Percentiles rank a stretch among this genome's conserved stretches.
Evolutionary conservation across 139 green algal genomes (phyloP).

Genomic region (Chlamydomonas sphaeroides): DNA sequence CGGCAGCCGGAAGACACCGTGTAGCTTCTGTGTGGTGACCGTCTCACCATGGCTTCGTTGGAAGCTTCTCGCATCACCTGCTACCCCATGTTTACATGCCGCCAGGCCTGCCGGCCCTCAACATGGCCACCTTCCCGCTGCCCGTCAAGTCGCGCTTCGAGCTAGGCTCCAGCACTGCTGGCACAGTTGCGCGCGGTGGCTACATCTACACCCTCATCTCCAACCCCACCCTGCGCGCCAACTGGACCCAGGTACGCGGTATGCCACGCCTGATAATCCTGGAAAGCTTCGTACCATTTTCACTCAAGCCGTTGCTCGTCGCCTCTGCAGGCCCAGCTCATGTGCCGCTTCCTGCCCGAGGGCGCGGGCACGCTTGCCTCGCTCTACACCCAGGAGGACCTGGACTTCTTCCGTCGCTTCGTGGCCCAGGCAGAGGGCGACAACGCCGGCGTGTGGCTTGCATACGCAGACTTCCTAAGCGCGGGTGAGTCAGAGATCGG

Average conservation of each 20-base stretch:
- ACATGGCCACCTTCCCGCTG: too few species aligned
- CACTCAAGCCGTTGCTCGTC: too few species aligned
- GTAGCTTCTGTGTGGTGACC: too few species aligned
- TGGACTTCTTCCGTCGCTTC: not conserved
- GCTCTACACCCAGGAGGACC: not conserved
- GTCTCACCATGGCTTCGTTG: too few species aligned
- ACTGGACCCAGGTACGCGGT: not conserved
- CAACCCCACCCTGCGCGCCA: not conserved
- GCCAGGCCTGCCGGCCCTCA: too few species aligned
- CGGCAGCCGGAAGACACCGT: too few species aligned
- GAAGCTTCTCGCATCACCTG: too few species aligned
- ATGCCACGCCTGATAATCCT: too few species aligned
- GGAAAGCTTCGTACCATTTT: too few species aligned
- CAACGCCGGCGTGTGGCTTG: not conserved
- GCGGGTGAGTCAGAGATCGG: too few species aligned
- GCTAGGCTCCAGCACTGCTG: not conserved
- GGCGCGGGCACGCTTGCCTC: not conserved
- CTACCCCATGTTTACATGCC: too few species aligned
- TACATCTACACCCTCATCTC: not conserved
- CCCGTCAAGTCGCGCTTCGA: not conserved
- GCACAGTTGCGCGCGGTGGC: not conserved
- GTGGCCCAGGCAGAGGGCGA: not conserved
- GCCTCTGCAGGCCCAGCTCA: not conserved
- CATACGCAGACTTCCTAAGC: not conserved
- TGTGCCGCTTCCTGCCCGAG: not conserved